Percentiles rank a stretch among this genome's conserved stretches.
phyloP scores from a whole-genome alignment of 805 yeast genomes.

The Yarrowia keelungensis region DNA sequence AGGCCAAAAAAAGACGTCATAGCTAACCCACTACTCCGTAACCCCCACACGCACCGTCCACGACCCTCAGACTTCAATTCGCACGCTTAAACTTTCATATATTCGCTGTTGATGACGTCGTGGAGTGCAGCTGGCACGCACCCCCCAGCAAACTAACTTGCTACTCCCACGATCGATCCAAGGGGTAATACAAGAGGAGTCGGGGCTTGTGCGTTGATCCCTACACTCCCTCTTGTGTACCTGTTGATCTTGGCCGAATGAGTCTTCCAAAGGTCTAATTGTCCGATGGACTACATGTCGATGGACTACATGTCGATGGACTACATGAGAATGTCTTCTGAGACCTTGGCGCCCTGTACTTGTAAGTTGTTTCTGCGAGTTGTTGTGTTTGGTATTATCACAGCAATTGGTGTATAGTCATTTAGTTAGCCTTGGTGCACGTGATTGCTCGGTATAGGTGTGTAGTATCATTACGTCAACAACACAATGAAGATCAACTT shows the following conservation, averaged over 20 bases:
- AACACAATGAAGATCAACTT: too few species aligned
- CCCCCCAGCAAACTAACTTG: neutral
- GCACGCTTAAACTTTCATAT: neutral
- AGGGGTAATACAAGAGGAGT: neutral
- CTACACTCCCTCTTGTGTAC: neutral
- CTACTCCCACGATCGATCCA: neutral
- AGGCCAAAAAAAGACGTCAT: neutral
- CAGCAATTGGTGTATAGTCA: too few species aligned
- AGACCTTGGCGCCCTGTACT: too few species aligned
- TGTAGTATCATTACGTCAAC: too few species aligned
- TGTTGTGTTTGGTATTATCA: too few species aligned
- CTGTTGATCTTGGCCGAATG: neutral
- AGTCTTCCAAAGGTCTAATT: too few species aligned
- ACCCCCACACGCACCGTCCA: neutral
- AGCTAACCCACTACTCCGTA: neutral
- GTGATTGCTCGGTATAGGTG: too few species aligned
- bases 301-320: too few species aligned
- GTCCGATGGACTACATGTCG: too few species aligned
- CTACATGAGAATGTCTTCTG: too few species aligned
- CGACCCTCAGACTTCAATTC: neutral
- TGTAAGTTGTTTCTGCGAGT: too few species aligned
- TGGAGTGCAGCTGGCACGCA: neutral
- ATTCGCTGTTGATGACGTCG: neutral
- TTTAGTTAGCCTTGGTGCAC: too few species aligned
- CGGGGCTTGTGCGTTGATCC: neutral